Evolutionary conservation across 2,329 filamentous ascomycete genomes (phyloP), one percentile per base, ranked within the genome.

Genomic region (Paecilomyces sp.): DNA sequence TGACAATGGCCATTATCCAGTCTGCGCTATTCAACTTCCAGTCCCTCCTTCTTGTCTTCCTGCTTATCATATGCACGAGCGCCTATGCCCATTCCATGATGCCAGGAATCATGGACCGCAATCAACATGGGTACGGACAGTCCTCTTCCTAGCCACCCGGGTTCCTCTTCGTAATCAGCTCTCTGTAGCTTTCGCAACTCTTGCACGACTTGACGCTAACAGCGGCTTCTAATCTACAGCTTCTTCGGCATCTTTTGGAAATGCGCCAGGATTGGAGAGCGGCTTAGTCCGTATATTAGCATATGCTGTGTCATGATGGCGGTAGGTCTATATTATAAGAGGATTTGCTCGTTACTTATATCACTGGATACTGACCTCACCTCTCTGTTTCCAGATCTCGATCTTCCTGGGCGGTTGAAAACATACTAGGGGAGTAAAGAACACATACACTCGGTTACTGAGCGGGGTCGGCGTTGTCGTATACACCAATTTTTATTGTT

Each of bases 11-110:
- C 22, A 55, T 50, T 55, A 24, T 51, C 41, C 70, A 97, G 94
- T 90, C 94, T 61, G 94, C 94, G 58, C 88, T 99, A 71, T 97
- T 99, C 87, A 97, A 97, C 80, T 97, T 99, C 82, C 92, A 97
- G 77, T 96, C 92, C 61, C 89, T 97, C 67, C 85, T 99, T 68
- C 86, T 97, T 69, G 93, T 97, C 66, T 87, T 99, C 70, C 87
- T 99, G 57, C 88, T 99, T 67, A 86, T 95, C 67, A 95, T 97
- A 72, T 99, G 94, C 84, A 97, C 94, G 60, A 92, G 90, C 76
- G 87, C 94, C 63, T 97, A 99, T 78, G 85, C 92, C 59, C 94
- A 97, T 80, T 89, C 90, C 69, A 86, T 96, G 64, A 90, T 94
- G 71, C 93, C 94, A 0, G 84, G 88, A 3, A 88, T 96, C 68